Percentiles rank a stretch among this genome's conserved stretches.
These are phyloP conservation scores for Raddia guianensis DNA, from an alignment of 176 grass and related monocot genomes.

Conservation along the genomic window DNA sequence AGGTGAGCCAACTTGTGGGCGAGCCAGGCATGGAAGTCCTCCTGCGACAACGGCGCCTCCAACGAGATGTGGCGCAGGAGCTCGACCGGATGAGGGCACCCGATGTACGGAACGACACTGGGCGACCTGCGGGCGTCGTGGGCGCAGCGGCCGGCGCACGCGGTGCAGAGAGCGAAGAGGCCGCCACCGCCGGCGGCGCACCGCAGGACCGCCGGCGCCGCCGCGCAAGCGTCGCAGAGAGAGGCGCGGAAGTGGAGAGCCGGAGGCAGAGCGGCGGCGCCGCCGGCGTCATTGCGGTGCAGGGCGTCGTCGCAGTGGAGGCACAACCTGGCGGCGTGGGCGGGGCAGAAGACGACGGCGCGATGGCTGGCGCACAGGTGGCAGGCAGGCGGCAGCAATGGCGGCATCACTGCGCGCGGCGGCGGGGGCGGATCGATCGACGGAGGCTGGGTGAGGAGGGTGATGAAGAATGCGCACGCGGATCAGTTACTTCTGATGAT, in stretches of 20 bases:
- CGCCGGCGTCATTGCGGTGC: slow-evolving; percentile 9
- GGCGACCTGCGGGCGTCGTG: no score
- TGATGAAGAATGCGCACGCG: no score
- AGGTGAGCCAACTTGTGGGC: background rate
- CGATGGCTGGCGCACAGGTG: slow-evolving; percentile 28
- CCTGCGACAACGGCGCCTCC: background rate
- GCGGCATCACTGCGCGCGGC: no score
- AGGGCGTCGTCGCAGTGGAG: slow-evolving; percentile 45
- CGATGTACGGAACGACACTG: slow-evolving; percentile 26
- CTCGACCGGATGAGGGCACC: slow-evolving; percentile 24
- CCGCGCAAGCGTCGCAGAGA: slow-evolving; percentile 51
- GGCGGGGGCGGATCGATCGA: no score
- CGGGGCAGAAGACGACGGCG: slow-evolving; percentile 58
- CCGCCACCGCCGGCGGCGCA: background rate
- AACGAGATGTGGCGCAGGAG: slow-evolving; percentile 24
- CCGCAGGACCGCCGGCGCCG: slow-evolving; percentile 15
- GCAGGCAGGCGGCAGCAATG: background rate
- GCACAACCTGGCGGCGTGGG: slow-evolving; percentile 52
- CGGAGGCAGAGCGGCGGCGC: slow-evolving; percentile 1
- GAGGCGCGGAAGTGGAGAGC: slow-evolving; percentile 40
- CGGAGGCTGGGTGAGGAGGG: no score
- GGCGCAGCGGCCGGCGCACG: background rate
- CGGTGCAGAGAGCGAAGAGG: slow-evolving; percentile 9
- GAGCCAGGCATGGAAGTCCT: slow-evolving; percentile 30
- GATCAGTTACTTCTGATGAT: no score